phyloP scores from a whole-genome alignment of 352 stramenopile species.

The Phytophthora sansomeana region DNA sequence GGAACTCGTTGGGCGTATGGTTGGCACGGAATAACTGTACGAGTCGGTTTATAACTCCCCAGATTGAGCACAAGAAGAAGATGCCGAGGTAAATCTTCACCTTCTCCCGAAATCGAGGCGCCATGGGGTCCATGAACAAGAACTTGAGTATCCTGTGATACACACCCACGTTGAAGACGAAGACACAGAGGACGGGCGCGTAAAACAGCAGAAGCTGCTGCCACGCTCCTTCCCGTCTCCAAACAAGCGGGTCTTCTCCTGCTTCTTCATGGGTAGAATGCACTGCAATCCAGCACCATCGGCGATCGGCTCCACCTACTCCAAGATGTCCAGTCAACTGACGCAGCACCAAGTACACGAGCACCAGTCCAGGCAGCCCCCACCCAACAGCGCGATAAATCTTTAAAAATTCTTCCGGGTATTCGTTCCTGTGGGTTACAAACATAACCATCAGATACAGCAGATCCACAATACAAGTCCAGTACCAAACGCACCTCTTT shows the following conservation, averaged over 20 bases:
- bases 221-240: conserved; percentile 54
- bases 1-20: conserved; percentile 61
- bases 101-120: conserved; percentile 58
- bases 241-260: conserved; percentile 42
- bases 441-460: background rate
- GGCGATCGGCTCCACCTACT: conserved; percentile 70
- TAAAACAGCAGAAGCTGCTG: conserved; percentile 81
- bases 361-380: conserved; percentile 61
- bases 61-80: conserved; percentile 80
- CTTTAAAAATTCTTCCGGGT: conserved; percentile 71
- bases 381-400: conserved; percentile 72
- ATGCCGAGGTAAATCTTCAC: conserved; percentile 74
- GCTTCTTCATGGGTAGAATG: conserved; percentile 38
- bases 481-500: conserved; percentile 45
- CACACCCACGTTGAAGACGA: conserved; percentile 72
- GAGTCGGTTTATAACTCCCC: conserved; percentile 69
- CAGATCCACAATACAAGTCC: background rate
- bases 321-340: conserved; percentile 77
- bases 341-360: conserved; percentile 66
- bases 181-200: conserved; percentile 61
- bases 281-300: conserved; percentile 82
- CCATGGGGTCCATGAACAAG: conserved; percentile 71
- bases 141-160: conserved; percentile 73
- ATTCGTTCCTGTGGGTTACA: conserved; percentile 61
- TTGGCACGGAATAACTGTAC: conserved; percentile 61